These are phyloP conservation scores for Populus simonii DNA, from an alignment of 345 rosid genomes.

Conservation along the genomic window DNA sequence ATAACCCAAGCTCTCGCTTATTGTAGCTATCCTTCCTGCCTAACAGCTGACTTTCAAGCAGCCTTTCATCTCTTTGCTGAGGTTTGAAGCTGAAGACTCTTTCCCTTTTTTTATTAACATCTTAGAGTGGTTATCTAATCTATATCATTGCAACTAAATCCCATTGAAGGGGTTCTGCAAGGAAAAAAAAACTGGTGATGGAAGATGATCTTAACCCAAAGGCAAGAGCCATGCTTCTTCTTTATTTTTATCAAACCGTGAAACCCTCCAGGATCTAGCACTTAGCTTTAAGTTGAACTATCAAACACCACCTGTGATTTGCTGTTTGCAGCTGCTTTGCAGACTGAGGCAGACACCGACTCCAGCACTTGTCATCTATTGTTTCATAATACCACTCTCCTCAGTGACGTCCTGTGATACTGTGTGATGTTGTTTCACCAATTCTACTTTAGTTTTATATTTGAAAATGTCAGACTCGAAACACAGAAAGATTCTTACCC, in stretches of 20 bases:
- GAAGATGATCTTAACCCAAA: background rate
- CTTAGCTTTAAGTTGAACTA: background rate
- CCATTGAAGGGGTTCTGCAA: background rate
- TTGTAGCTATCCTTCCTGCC: background rate
- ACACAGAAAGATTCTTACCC: constrained; percentile 1
- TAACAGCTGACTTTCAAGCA: background rate
- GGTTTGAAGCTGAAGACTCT: background rate
- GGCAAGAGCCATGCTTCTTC: background rate
- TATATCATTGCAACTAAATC: background rate
- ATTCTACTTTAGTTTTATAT: background rate
- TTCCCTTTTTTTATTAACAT: background rate
- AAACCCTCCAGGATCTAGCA: background rate
- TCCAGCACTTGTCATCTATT: background rate
- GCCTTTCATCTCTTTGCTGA: background rate
- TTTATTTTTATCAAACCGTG: background rate
- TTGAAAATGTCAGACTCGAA: background rate
- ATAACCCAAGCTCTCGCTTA: background rate
- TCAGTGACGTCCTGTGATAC: background rate
- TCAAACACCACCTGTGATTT: background rate
- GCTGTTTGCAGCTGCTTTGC: background rate
- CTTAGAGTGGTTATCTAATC: background rate
- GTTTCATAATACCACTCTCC: background rate
- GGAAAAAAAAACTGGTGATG: background rate
- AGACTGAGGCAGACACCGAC: background rate
- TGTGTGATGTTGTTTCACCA: background rate